Evolutionary conservation across 1,284 basidiomycete genomes (phyloP), one percentile per base, ranked within the genome.

Genomic region (Puccinia horiana): DNA sequence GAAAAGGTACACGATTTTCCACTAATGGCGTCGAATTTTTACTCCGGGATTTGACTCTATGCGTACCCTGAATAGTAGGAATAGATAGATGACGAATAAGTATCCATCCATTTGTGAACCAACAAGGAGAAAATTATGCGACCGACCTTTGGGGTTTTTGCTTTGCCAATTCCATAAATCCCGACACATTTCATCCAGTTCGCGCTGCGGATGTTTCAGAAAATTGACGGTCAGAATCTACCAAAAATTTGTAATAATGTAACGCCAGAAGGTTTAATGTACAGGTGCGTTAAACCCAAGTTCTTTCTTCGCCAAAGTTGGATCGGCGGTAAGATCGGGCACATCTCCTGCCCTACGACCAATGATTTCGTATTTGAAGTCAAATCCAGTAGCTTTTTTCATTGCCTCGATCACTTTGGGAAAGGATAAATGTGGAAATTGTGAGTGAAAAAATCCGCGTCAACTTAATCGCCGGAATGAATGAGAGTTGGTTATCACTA

Each of bases 321-420:
- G 96, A 87, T 99, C 93, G 11, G 96, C 97, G 18, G 96, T 98
- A 61, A 99, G 90, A 87, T 98, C 95, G 0, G 97, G 96, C 0
- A 99, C 97, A 87, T 99, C 97, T 12, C 96, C 97, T 85, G 86
- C 94, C 93, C 96, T 90, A 85, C 96, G 90, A 0, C 92, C 95
- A 83, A 96, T 92, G 85, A 98, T 91, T 87, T 95, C 92, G 87
- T 92, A 94, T 88, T 94, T 91, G 90, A 92, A 99, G 82, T 94
- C 90, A 85, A 92, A 93, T 9, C 94, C 94, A 42, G 93, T 94
- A 0, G 94, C 94, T 87, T 93, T 93, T 85, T 90, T 90, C 97
- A 99, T 99, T 20, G 96, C 96, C 77, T 94, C 93, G 82, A 98
- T 91, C 87, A 80, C 78, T 80, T 23, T 3, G 61, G 20, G 49